phyloP scores from a whole-genome alignment of 495 filamentous ascomycete species.

The Lophium mytilinum region DNA sequence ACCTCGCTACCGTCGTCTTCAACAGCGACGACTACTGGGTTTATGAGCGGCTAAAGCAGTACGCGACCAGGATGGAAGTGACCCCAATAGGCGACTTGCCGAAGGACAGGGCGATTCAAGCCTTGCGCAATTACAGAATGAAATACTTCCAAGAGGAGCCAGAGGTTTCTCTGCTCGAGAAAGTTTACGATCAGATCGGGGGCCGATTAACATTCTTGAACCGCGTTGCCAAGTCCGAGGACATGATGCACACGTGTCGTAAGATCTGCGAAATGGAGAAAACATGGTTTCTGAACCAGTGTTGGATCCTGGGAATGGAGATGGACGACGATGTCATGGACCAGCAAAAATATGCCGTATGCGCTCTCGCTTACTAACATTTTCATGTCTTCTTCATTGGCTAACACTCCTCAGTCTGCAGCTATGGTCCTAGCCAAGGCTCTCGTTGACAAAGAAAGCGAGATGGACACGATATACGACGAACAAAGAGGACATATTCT shows the following conservation, averaged over 20 bases:
- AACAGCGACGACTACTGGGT: conserved; percentile 98
- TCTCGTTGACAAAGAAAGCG: conserved; percentile 70
- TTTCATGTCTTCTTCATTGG: neutral
- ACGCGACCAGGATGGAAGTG: conserved; percentile 87
- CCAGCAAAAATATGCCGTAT: conserved; percentile 86
- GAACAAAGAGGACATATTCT: conserved; percentile 63
- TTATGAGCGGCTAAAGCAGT: conserved; percentile 84
- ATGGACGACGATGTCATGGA: conserved; percentile 99
- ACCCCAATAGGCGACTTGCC: conserved; percentile 73
- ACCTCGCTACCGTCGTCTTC: conserved; percentile 81
- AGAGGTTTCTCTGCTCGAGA: conserved; percentile 48
- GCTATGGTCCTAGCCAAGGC: conserved; percentile 90
- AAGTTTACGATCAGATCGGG: conserved; percentile 78
- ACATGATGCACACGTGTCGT: conserved; percentile 72
- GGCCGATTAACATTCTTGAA: conserved; percentile 81
- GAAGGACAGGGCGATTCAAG: conserved; percentile 64
- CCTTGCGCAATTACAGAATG: conserved; percentile 64
- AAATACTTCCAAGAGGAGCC: conserved; percentile 58
- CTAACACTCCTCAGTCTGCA: conserved; percentile 49
- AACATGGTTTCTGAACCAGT: conserved; percentile 88
- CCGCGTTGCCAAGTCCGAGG: conserved; percentile 67
- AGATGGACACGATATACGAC: conserved; percentile 56
- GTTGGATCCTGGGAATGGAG: conserved; percentile 81
- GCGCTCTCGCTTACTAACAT: conserved; percentile 24
- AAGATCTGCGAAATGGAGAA: conserved; percentile 75